Conservation (phyloP, 1,284 basidiomycete species). For the Tetrapyrgos nigripes region DNA sequence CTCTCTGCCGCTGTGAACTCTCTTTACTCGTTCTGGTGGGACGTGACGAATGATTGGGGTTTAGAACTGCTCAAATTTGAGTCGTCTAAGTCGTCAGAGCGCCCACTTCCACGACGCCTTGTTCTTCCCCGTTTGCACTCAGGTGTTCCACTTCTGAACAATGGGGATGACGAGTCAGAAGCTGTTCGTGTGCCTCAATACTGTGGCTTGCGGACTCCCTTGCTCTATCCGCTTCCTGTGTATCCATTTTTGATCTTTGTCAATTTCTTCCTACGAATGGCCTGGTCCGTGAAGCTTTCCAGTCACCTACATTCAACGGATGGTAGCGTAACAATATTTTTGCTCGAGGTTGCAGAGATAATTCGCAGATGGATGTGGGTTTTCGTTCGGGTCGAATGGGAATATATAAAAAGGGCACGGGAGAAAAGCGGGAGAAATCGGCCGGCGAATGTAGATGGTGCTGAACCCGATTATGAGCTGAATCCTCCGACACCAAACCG, state of each 20-base stretch:
- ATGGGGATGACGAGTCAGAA: slow-evolving; percentile 12
- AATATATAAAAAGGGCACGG: slow-evolving; percentile 67
- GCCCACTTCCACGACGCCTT: slow-evolving; percentile 44
- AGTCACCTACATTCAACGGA: slow-evolving; percentile 88
- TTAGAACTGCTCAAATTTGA: slow-evolving; percentile 72
- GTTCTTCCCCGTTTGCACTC: slow-evolving; percentile 55
- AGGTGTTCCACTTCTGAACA: slow-evolving; percentile 31
- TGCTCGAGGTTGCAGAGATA: slow-evolving; percentile 92
- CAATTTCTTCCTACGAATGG: slow-evolving; percentile 91
- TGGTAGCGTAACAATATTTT: slow-evolving; percentile 86
- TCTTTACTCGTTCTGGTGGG: slow-evolving; percentile 99
- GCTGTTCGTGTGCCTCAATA: slow-evolving; percentile 47
- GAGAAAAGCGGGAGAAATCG: slow-evolving; percentile 21
- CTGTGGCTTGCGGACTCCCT: slow-evolving; percentile 72
- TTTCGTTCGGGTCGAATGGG: slow-evolving; percentile 96
- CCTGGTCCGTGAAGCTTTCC: slow-evolving; percentile 93
- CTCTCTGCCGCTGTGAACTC: slow-evolving; percentile 89
- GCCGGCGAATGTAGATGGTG: slow-evolving; percentile 12
- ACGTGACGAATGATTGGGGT: slow-evolving; percentile 98
- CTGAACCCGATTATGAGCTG: slow-evolving; percentile 31
- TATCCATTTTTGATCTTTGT: slow-evolving; percentile 88
- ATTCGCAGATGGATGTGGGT: slow-evolving; percentile 96
- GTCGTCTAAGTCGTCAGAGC: slow-evolving; percentile 22
- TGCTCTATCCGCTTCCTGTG: slow-evolving; percentile 82
- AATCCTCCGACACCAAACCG: slow-evolving; percentile 23